Conservation (phyloP, 225 moss, liverwort and hornwort species). For the Pleurozium schreberi region DNA sequence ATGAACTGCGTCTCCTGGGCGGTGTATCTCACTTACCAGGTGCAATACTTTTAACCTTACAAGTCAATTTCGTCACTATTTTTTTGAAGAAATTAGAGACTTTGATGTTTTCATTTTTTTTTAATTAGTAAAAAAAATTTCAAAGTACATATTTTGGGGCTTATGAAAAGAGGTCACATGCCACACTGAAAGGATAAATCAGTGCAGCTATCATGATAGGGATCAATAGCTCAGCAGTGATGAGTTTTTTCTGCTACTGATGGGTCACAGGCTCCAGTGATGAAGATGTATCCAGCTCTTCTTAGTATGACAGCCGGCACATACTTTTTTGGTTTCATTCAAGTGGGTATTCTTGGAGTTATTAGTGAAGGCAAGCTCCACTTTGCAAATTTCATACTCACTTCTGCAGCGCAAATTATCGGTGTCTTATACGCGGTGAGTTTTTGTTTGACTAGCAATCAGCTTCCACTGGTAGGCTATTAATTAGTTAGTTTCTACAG, state of each 20-base stretch:
- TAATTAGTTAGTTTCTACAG: background rate
- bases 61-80: no score
- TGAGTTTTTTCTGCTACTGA: background rate
- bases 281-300: conserved; percentile 40
- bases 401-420: conserved; percentile 26
- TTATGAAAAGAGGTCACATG: no score
- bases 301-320: conserved; percentile 30
- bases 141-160: no score
- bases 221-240: background rate
- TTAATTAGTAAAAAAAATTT: background rate
- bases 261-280: conserved; percentile 36
- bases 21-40: conserved; percentile 31
- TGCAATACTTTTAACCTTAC: no score
- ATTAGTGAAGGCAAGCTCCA: conserved; percentile 31
- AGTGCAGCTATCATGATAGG: background rate
- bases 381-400: conserved; percentile 26
- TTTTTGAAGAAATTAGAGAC: background rate
- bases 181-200: background rate
- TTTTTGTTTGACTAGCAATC: background rate
- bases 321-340: conserved; percentile 48
- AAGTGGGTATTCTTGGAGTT: conserved; percentile 35
- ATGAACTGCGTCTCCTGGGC: conserved; percentile 48
- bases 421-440: conserved; percentile 43
- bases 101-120: background rate
- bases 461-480: no score